Percentiles rank a stretch among this genome's conserved stretches.
phyloP scores from a whole-genome alignment of 495 filamentous ascomycete species.

The Emericellopsis terricola region DNA sequence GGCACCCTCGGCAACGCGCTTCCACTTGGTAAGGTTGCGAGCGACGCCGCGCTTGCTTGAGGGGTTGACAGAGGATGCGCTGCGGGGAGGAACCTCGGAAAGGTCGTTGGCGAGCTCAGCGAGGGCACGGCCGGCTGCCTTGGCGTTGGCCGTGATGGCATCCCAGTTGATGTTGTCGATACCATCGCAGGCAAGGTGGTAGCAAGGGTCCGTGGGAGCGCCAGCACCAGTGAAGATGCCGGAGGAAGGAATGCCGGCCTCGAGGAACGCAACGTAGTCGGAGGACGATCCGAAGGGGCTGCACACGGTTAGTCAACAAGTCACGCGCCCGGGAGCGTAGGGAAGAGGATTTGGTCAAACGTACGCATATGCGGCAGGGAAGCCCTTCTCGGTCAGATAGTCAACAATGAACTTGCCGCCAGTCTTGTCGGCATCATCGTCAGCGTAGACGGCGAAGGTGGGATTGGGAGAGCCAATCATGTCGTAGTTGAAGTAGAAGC shows the following conservation, averaged over 20 bases:
- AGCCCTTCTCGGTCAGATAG: conserved; percentile 16
- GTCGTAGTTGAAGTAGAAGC: conserved; percentile 28
- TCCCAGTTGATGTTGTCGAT: conserved; percentile 20
- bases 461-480: conserved; percentile 36
- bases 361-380: conserved; percentile 3
- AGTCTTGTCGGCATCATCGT: background rate
- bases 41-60: conserved; percentile 3
- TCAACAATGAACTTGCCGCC: conserved; percentile 14
- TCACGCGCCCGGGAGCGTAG: too few relatives aligned
- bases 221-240: conserved; percentile 26
- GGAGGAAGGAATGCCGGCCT: conserved; percentile 26
- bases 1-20: background rate
- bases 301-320: conserved; percentile 22
- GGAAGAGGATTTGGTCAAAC: too few relatives aligned
- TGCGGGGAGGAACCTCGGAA: conserved; percentile 14
- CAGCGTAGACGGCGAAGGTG: conserved; percentile 11
- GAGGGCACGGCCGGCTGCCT: conserved; percentile 27
- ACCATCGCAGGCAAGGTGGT: conserved; percentile 24
- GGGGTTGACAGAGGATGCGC: conserved; percentile 7
- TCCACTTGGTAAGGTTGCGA: background rate
- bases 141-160: conserved; percentile 19
- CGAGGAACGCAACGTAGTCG: conserved; percentile 25
- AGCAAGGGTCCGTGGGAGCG: conserved; percentile 21
- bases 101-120: conserved; percentile 31
- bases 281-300: conserved; percentile 21